Evolutionary conservation across 2,329 filamentous ascomycete species (phyloP), one percentile per base, ranked within the genome.

Genomic region (Colletotrichum tropicicola): DNA sequence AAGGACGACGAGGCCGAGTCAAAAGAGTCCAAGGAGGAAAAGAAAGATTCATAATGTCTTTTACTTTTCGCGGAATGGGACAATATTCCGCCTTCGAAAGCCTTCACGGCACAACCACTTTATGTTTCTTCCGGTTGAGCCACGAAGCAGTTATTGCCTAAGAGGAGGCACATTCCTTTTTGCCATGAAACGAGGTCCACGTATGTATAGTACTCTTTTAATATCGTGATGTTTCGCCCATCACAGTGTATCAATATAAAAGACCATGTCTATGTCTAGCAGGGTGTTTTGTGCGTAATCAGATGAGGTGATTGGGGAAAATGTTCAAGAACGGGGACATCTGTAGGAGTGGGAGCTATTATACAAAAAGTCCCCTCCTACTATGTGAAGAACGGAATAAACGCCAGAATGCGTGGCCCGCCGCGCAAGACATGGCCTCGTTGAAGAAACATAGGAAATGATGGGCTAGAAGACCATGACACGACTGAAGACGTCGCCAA

Each of bases 171-270:
- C 53, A 6, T 23, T 35, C 15, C 39, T 17, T 6, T 39, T 51
- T 27, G 28, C 52, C 45, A 65, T 55, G 61, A 65, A 41, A 65
- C 37, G 61, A 65, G 49, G 49, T 32, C 49, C 19, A 61, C 23
- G 57, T 41, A 55, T 65, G 61, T 65, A 65, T 61, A 61, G 23
- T 61, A 61, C 21, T 57, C 23, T 62, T 56, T 48, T n/a, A 48
- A 41, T 47, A 32, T 44, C 8, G 45, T 56, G 45, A 32, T 55
- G 15, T 25, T 35, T 60, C 19, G 28, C 35, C 27, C 49, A 49
- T 65, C 61, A 55, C 43, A 10, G 25, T 64, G 56, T 64, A 64
- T 64, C 49, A 65, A 65, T 19, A 61, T 19, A 49, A 49, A 41
- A 43, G 25, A 23, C 32, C 45, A 30, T 59, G 45, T 59, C 44